phyloP scores from a whole-genome alignment of 176 grass and related monocot genomes.

The Oryza meridionalis region DNA sequence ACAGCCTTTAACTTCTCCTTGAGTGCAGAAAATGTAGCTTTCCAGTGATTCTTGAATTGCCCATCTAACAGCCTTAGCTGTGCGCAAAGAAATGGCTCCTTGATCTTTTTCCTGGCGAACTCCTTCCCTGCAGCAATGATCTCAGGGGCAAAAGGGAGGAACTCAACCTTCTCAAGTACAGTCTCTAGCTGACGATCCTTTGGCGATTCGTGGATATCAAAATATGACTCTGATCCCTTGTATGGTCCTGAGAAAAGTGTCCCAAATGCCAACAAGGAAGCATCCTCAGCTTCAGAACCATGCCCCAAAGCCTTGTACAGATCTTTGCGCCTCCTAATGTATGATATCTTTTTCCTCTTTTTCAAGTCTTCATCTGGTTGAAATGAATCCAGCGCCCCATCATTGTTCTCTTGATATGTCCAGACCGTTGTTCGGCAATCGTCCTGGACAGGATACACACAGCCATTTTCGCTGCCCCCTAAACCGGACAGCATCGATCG shows the following conservation, averaged over 20 bases:
- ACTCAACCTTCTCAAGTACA: slow-evolving; percentile 68
- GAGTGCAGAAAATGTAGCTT: slow-evolving; percentile 81
- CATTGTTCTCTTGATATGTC: slow-evolving; percentile 64
- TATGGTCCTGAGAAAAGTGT: slow-evolving; percentile 91
- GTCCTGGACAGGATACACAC: slow-evolving; percentile 74
- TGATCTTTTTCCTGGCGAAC: slow-evolving; percentile 70
- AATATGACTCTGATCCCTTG: slow-evolving; percentile 78
- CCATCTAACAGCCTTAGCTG: slow-evolving; percentile 95
- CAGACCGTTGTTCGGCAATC: slow-evolving; percentile 94
- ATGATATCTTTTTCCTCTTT: slow-evolving; percentile 76
- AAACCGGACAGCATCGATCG: slow-evolving; percentile 73
- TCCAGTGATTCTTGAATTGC: slow-evolving; percentile 98
- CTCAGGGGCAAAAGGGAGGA: slow-evolving; percentile 85
- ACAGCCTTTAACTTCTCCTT: slow-evolving; percentile 74
- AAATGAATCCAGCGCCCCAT: slow-evolving; percentile 76
- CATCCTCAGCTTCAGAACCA: slow-evolving; percentile 67
- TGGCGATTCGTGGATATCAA: slow-evolving; percentile 84
- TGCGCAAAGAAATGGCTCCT: slow-evolving; percentile 77
- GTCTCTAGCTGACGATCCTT: slow-evolving; percentile 56
- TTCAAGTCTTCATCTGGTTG: slow-evolving; percentile 82
- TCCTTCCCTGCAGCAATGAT: slow-evolving; percentile 80
- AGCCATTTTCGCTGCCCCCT: slow-evolving; percentile 48
- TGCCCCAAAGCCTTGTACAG: slow-evolving; percentile 76
- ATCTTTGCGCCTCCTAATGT: slow-evolving; percentile 75
- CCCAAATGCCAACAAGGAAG: slow-evolving; percentile 83